Evolutionary conservation across 164 flowering plant genomes (phyloP).

Genomic region (Hamamelis virginiana): DNA sequence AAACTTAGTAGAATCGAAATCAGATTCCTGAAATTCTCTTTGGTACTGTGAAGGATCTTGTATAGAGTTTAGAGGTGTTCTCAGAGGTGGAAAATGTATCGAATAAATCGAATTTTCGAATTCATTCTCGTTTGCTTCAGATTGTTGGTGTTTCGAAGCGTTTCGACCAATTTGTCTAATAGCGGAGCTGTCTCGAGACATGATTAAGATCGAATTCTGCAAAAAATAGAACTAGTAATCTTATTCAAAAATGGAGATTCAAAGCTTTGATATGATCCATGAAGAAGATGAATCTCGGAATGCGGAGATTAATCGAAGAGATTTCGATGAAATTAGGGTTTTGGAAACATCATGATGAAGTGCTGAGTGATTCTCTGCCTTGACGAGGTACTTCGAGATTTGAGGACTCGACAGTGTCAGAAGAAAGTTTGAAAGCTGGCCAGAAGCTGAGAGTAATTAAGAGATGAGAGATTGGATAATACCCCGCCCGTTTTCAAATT

Average conservation of each 20-base stretch:
- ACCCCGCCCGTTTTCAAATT: constrained; percentile 13
- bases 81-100: constrained; percentile 32
- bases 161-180: neutral
- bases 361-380: too few species aligned
- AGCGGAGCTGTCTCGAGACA: constrained; percentile 19
- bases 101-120: constrained; percentile 26
- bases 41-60: constrained; percentile 54
- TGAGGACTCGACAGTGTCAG: neutral
- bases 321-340: neutral
- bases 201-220: neutral
- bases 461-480: neutral
- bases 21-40: constrained; percentile 18
- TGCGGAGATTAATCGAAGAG: too few species aligned
- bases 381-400: neutral
- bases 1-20: constrained; percentile 23
- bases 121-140: constrained; percentile 48
- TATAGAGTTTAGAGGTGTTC: constrained; percentile 59
- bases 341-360: neutral
- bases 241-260: too few species aligned
- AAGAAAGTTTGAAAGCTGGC: neutral
- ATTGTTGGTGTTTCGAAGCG: constrained; percentile 9
- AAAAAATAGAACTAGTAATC: neutral
- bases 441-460: too few species aligned
- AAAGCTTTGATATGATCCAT: too few species aligned
- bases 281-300: too few species aligned